Evolutionary conservation across 2,329 filamentous ascomycete genomes (phyloP).

Genomic region (Gnomoniopsis sp.): DNA sequence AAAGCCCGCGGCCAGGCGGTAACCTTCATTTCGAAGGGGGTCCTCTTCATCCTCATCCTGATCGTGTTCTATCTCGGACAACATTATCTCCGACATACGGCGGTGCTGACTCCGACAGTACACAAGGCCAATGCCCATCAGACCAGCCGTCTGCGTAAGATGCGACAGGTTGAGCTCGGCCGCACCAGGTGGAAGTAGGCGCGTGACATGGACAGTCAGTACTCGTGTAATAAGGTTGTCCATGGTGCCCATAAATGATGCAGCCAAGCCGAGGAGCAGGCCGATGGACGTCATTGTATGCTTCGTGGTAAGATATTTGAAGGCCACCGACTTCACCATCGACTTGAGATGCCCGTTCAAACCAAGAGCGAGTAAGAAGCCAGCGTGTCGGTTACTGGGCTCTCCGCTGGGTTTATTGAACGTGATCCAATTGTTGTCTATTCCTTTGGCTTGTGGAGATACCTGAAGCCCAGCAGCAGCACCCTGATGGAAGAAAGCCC

Average conservation of each 20-base stretch:
- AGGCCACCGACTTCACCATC: conserved; percentile 96
- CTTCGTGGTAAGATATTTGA: conserved; percentile 98
- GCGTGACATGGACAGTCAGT: conserved; percentile 90
- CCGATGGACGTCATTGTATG: conserved; percentile 99
- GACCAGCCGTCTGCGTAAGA: conserved; percentile 88
- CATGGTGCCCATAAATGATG: conserved; percentile 95
- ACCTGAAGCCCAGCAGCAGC: conserved; percentile 91
- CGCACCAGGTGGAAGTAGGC: conserved; percentile 87
- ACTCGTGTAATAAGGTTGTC: conserved; percentile 91
- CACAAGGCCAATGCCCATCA: conserved; percentile 93
- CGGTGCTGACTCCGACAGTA: conserved; percentile 96
- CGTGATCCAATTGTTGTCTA: conserved; percentile 97
- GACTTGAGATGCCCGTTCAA: conserved; percentile 92
- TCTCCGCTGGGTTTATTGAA: conserved; percentile 91
- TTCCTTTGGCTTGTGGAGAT: conserved; percentile 83
- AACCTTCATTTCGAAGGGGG: conserved; percentile 87
- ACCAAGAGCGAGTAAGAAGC: conserved; percentile 85
- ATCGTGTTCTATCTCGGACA: conserved; percentile 92
- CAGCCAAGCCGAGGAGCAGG: conserved; percentile 85
- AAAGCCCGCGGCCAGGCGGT: conserved; percentile 89
- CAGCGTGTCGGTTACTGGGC: conserved; percentile 92
- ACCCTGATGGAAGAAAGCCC: conserved; percentile 97
- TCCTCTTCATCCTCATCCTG: conserved; percentile 80
- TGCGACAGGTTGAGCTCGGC: conserved; percentile 93
- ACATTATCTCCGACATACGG: conserved; percentile 98